Evolutionary conservation across 2,329 filamentous ascomycete species (phyloP), one percentile per base, ranked within the genome.

Genomic region (Trichoderma polysporum): DNA sequence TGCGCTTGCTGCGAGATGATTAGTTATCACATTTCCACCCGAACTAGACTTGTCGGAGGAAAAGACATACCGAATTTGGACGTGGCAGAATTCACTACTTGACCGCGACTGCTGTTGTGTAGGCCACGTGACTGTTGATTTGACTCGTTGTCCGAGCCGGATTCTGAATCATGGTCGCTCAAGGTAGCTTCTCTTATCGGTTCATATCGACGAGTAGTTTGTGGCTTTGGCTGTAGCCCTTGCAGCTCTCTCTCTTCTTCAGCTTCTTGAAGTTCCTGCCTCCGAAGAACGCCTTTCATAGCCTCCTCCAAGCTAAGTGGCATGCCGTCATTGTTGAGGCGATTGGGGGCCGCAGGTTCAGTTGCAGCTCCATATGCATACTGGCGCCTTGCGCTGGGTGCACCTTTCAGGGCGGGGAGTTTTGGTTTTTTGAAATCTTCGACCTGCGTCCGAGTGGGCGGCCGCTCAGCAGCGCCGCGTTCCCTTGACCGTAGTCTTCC

Each of bases 281-380:
- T 59, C n/a, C 12, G 53, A 47, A 68, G 59, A 37, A 57, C 53
- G 13, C 39, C 31, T 8, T 68, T 37, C 53, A 68, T 62, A 10
- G 54, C 66, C 5, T 62, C 59, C 19, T 53, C 35, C 3, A 68
- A 35, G 27, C 54, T 57, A n/a, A 33, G 25, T n/a, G 58, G 66
- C 27, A 19, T 53, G 27, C 19, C 50, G 19, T 52, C 33, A 15
- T 25, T 45, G 27, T 29, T 35, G 68, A 4, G 71, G 70, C 10
- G 71, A 68, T 37, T 69, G 61, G 22, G 74, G 74, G 19, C 70
- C 5, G 17, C 69, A 2, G 78, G 78, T 58, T 80, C 78, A 33
- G 69, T 74, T n/a, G 66, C 76, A 37, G 78, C 76, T 37, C 78
- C 78, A 70, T 80, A 80, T 1, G 77, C 74, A 66, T 79, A 80